Evolutionary conservation across 331 rosid genomes (phyloP).

Genomic region (Quercus tomentella): DNA sequence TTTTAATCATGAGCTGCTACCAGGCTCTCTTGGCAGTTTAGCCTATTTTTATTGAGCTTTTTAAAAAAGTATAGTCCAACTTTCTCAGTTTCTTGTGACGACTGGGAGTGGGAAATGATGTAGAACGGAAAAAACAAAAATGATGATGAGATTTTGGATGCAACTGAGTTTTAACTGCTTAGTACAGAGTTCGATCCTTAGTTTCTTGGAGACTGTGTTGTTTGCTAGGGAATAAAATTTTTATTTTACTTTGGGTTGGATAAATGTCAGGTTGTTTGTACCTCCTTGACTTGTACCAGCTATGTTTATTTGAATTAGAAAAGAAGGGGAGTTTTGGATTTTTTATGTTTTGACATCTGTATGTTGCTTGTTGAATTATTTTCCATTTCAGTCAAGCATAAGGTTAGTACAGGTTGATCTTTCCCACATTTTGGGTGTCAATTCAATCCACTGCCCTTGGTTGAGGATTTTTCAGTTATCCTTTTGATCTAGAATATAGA

Average conservation of each 20-base stretch:
- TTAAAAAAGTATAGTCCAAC: neutral
- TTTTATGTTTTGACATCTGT: neutral
- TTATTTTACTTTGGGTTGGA: neutral
- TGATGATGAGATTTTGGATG: neutral
- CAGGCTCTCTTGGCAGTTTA: too few relatives aligned
- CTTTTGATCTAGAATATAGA: neutral
- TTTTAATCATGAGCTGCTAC: too few relatives aligned
- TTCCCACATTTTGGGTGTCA: neutral
- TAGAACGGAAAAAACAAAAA: neutral
- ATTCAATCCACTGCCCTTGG: neutral
- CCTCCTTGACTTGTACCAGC: neutral
- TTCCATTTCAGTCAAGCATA: neutral
- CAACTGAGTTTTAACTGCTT: neutral
- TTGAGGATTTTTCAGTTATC: neutral
- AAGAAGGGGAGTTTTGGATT: neutral
- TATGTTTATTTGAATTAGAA: neutral
- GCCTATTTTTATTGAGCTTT: neutral
- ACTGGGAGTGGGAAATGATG: neutral
- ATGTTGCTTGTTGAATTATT: neutral
- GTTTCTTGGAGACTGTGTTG: neutral
- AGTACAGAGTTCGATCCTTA: neutral
- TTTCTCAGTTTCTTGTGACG: neutral
- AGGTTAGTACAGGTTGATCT: neutral
- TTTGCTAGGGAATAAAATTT: neutral
- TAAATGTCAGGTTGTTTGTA: neutral